A percentile compares a stretch with the other conserved stretches of the same genome.
These are phyloP conservation scores for Pseudonitzschia delicatissima DNA, from an alignment of 108 stramenopile species.

Conservation along the genomic window DNA sequence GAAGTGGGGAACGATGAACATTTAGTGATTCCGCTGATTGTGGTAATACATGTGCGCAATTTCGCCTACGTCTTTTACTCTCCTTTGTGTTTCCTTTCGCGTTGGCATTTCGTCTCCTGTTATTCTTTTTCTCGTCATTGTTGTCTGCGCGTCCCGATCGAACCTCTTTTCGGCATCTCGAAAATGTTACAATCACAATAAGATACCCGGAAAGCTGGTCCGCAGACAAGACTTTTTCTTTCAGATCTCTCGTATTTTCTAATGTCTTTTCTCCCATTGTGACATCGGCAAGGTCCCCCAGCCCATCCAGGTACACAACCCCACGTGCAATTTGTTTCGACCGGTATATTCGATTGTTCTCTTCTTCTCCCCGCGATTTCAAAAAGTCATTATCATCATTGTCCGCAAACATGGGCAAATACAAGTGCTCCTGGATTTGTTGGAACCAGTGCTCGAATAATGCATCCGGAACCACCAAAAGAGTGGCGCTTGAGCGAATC, in stretches of 20 bases:
- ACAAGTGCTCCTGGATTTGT: slow-evolving; percentile 57
- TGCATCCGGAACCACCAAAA: slow-evolving; percentile 73
- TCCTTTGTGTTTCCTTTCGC: neutral
- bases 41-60: too few relatives aligned
- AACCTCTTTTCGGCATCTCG: slow-evolving; percentile 31
- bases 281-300: slow-evolving; percentile 50
- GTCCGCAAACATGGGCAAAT: slow-evolving; percentile 41
- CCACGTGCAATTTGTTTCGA: slow-evolving; percentile 13
- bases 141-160: neutral
- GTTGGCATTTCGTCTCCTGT: neutral
- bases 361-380: neutral
- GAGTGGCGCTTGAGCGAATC: slow-evolving; percentile 53
- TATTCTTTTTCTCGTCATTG: neutral
- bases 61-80: neutral
- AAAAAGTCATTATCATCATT: neutral
- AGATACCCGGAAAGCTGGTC: slow-evolving; percentile 28
- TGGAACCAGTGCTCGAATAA: slow-evolving; percentile 77
- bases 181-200: slow-evolving; percentile 55
- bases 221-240: slow-evolving; percentile 16
- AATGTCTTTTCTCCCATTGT: slow-evolving; percentile 19
- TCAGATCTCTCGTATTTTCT: neutral
- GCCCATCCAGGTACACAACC: slow-evolving; percentile 53
- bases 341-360: neutral
- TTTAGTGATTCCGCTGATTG: neutral
- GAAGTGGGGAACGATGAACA: slow-evolving; percentile 20